These are phyloP conservation scores for Fraxinus sp. DNA, from an alignment of 305 asterid species.

Conservation along the genomic window DNA sequence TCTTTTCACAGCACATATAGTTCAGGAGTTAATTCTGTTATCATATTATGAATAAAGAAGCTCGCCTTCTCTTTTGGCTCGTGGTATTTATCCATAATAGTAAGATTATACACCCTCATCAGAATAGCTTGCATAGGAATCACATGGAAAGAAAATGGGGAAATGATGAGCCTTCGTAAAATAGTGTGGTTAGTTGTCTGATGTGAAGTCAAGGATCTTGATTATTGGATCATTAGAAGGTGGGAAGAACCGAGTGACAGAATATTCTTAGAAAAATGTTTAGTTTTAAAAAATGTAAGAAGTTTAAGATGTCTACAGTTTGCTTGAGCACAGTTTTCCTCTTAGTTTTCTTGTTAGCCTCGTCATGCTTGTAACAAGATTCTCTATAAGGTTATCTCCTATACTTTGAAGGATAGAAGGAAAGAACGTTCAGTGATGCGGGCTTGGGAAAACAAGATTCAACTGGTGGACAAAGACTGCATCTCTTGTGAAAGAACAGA, in stretches of 20 bases:
- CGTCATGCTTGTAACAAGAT: neutral
- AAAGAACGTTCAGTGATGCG: neutral
- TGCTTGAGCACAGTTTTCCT: slow-evolving; percentile 2
- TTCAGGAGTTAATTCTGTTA: neutral
- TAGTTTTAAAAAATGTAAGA: neutral
- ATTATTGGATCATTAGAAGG: neutral
- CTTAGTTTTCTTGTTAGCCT: neutral
- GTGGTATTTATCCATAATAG: neutral
- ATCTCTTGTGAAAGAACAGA: neutral
- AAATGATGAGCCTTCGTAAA: slow-evolving; percentile 1
- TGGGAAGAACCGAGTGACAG: slow-evolving; percentile 7
- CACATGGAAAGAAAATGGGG: slow-evolving; percentile 12
- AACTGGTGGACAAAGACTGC: neutral
- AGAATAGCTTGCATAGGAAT: neutral
- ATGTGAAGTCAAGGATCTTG: neutral
- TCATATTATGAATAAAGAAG: neutral
- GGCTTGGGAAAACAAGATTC: neutral
- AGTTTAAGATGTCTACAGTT: neutral
- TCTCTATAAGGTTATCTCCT: neutral
- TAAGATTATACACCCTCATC: neutral
- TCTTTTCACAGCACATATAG: neutral
- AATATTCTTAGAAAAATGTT: neutral
- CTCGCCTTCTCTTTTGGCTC: neutral
- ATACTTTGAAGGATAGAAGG: neutral
- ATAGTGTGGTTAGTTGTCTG: neutral